A percentile compares a stretch with the other conserved stretches of the same genome.
phyloP scores from a whole-genome alignment of 768 basidiomycete genomes.

The Mycena albidolilacea region DNA sequence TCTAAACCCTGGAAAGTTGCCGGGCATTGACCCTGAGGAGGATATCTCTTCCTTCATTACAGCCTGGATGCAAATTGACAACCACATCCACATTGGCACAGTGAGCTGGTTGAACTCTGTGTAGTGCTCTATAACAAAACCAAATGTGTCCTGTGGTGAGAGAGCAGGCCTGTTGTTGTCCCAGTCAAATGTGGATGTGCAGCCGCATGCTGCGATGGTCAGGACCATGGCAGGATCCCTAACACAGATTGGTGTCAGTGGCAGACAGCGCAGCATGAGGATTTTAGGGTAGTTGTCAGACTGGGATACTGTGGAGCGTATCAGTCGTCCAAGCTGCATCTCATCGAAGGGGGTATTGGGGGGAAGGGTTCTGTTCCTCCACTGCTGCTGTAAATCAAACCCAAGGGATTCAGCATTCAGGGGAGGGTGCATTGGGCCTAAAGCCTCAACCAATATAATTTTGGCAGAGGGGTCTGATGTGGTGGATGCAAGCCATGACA shows the following conservation, averaged over 20 bases:
- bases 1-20: no score
- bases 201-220: not conserved
- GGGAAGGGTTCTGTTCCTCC: not conserved
- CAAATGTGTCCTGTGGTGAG: not conserved
- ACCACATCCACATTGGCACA: conserved; percentile 21
- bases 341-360: not conserved
- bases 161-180: not conserved
- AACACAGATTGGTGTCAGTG: not conserved
- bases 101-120: not conserved
- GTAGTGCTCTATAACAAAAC: not conserved
- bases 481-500: not conserved
- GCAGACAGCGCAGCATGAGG: not conserved
- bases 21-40: no score
- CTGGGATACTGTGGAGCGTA: not conserved
- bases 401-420: not conserved
- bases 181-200: not conserved
- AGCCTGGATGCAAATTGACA: conserved; percentile 12
- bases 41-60: no score
- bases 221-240: not conserved
- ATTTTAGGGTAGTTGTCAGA: not conserved
- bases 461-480: no score
- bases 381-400: not conserved
- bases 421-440: not conserved
- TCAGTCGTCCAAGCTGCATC: not conserved
- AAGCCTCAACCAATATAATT: not conserved